These are phyloP conservation scores for Zelonia costaricensis DNA, from an alignment of 208 protist genomes.

Conservation along the genomic window DNA sequence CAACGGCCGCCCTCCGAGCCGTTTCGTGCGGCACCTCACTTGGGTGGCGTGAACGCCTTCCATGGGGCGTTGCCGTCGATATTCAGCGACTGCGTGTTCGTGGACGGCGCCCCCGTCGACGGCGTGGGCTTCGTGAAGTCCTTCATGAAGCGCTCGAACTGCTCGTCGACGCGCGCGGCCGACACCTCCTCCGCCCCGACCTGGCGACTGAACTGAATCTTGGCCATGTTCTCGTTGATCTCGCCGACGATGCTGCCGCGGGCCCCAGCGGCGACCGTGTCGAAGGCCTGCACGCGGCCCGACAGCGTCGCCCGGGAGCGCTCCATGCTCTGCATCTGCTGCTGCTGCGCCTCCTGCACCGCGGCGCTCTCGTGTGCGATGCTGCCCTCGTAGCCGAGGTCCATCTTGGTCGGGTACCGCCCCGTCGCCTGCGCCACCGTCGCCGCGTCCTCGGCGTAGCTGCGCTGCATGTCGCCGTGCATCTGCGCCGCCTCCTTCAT, in stretches of 20 bases:
- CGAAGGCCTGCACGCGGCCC: constrained; percentile 23
- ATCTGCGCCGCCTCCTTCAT: constrained; percentile 76
- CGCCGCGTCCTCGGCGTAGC: constrained; percentile 78
- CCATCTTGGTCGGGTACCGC: constrained; percentile 67
- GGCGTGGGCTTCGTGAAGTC: constrained; percentile 50
- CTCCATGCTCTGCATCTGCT: constrained; percentile 65
- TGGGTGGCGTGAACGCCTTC: constrained; percentile 72
- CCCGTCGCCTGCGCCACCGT: constrained; percentile 47
- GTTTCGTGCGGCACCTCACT: too few relatives aligned
- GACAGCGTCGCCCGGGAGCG: constrained; percentile 31
- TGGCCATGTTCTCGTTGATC: constrained; percentile 82
- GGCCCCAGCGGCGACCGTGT: constrained; percentile 13
- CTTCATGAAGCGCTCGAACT: constrained; percentile 90
- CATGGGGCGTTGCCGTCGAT: constrained; percentile 86
- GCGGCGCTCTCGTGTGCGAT: constrained; percentile 62
- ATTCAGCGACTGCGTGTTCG: constrained; percentile 27
- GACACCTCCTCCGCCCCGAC: constrained; percentile 66
- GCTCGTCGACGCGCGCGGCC: constrained; percentile 80
- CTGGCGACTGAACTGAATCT: constrained; percentile 78
- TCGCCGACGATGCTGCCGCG: constrained; percentile 43
- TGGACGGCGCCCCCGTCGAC: constrained; percentile 2
- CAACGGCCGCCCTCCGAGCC: too few relatives aligned
- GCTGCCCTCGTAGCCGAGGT: constrained; percentile 88
- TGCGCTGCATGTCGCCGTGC: constrained; percentile 66
- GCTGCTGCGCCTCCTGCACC: constrained; percentile 29